A percentile compares a stretch with the other conserved stretches of the same genome.
Evolutionary conservation across 2,329 filamentous ascomycete genomes (phyloP).

Genomic region (Ophiostoma himal-ulmi): DNA sequence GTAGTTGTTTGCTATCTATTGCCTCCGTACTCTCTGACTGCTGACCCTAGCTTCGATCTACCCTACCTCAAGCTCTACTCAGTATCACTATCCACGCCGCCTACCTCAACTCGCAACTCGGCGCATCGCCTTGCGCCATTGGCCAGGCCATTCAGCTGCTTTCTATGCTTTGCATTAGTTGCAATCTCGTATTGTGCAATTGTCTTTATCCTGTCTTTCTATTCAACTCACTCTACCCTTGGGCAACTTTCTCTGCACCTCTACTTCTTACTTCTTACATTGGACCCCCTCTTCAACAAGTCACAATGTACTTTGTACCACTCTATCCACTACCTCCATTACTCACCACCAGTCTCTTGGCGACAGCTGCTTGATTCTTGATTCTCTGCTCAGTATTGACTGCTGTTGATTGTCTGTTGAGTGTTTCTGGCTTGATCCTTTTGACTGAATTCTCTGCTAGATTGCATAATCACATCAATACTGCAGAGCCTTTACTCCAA

Average conservation of each 20-base stretch:
- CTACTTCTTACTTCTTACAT: neutral
- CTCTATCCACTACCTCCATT: neutral
- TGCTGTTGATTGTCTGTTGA: neutral
- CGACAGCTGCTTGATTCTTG: neutral
- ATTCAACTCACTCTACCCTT: neutral
- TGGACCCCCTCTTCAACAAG: constrained; percentile 6
- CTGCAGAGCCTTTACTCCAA: too few relatives aligned
- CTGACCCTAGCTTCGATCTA: neutral
- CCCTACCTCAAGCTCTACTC: neutral
- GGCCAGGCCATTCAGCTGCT: neutral
- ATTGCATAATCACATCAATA: too few relatives aligned
- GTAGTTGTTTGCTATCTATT: neutral
- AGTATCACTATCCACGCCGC: too few relatives aligned
- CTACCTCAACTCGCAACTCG: neutral
- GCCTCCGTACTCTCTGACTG: neutral
- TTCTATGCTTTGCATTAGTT: constrained; percentile 5
- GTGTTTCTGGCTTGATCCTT: neutral
- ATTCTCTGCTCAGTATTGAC: neutral
- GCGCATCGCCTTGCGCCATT: constrained; percentile 12
- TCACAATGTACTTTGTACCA: constrained; percentile 8
- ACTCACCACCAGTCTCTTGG: neutral
- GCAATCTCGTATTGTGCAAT: neutral
- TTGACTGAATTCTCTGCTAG: too few relatives aligned
- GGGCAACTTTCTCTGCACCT: neutral
- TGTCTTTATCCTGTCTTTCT: neutral